phyloP scores from a whole-genome alignment of 495 filamentous ascomycete genomes.

The Entonaema liquescens region DNA sequence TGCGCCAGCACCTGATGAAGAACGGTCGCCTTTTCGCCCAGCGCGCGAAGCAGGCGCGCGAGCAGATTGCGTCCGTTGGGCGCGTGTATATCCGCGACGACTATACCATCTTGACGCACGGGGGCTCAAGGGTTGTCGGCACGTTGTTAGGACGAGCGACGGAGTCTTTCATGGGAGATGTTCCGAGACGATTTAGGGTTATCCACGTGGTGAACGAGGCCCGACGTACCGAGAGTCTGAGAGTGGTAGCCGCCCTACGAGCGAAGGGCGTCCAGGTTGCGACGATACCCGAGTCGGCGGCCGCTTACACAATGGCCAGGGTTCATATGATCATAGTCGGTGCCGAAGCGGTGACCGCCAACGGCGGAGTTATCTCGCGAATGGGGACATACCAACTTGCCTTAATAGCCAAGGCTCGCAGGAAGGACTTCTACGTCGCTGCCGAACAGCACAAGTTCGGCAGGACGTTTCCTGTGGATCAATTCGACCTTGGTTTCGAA shows the following conservation, averaged over 20 bases:
- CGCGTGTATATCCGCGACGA: conserved; percentile 77
- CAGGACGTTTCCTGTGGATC: conserved; percentile 77
- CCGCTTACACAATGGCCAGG: conserved; percentile 85
- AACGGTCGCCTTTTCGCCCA: conserved; percentile 87
- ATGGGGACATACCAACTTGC: conserved; percentile 94
- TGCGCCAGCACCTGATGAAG: conserved; percentile 79
- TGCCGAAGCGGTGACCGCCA: conserved; percentile 93
- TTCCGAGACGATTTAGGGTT: conserved; percentile 76
- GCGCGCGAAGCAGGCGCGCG: conserved; percentile 84
- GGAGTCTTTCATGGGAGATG: conserved; percentile 61
- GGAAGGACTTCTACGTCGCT: conserved; percentile 87
- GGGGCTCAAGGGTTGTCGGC: conserved; percentile 83
- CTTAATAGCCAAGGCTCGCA: conserved; percentile 76
- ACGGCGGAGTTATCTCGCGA: conserved; percentile 88
- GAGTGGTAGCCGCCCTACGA: conserved; percentile 69
- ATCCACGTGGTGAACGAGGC: conserved; percentile 74
- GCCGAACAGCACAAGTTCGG: conserved; percentile 95
- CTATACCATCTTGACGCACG: conserved; percentile 84
- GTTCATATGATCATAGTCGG: conserved; percentile 86
- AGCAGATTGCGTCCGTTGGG: conserved; percentile 83
- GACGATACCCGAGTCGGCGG: conserved; percentile 80
- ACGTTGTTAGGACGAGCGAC: conserved; percentile 78
- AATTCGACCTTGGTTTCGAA: conserved; percentile 71
- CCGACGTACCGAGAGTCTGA: conserved; percentile 57
- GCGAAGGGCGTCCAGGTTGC: conserved; percentile 81